These are phyloP conservation scores for Hypoxylon sp. DNA, from an alignment of 2,329 filamentous ascomycete species.

Conservation along the genomic window DNA sequence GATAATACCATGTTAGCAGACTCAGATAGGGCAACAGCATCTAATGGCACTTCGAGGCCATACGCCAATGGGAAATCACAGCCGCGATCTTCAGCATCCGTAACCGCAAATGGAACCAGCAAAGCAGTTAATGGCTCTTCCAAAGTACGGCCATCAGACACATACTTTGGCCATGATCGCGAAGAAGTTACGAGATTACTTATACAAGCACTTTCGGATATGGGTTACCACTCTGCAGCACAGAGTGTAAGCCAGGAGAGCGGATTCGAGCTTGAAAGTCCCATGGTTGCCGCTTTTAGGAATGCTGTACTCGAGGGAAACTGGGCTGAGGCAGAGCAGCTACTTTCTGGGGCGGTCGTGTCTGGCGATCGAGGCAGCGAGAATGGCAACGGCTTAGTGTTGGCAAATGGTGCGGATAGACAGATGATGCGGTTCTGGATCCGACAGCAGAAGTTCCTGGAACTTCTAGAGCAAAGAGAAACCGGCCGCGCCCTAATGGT, in stretches of 20 bases:
- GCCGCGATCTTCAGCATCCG: constrained; percentile 58
- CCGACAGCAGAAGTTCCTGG: constrained; percentile 93
- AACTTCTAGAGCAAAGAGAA: constrained; percentile 84
- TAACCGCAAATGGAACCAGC: constrained; percentile 62
- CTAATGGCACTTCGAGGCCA: constrained; percentile 67
- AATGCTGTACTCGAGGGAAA: constrained; percentile 82
- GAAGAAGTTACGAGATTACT: constrained; percentile 94
- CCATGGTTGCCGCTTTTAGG: constrained; percentile 87
- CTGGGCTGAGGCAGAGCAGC: constrained; percentile 86
- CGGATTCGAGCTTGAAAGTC: constrained; percentile 87
- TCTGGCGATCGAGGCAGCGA: constrained; percentile 52
- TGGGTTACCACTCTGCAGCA: constrained; percentile 87
- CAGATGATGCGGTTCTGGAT: constrained; percentile 89
- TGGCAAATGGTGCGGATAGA: constrained; percentile 80
- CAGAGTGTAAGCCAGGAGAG: constrained; percentile 82
- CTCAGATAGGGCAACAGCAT: constrained; percentile 61
- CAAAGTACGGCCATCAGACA: constrained; percentile 50
- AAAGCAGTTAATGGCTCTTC: constrained; percentile 70
- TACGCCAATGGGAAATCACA: constrained; percentile 69
- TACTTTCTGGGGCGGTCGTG: constrained; percentile 72
- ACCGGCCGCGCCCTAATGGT: constrained; percentile 81
- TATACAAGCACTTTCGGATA: constrained; percentile 89
- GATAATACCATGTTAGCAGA: constrained; percentile 73
- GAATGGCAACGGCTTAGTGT: constrained; percentile 72
- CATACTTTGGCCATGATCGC: constrained; percentile 86